Base-by-base conservation (phyloP, 2,329 filamentous ascomycete genomes). In the Phaeosphaeria sp. region DNA sequence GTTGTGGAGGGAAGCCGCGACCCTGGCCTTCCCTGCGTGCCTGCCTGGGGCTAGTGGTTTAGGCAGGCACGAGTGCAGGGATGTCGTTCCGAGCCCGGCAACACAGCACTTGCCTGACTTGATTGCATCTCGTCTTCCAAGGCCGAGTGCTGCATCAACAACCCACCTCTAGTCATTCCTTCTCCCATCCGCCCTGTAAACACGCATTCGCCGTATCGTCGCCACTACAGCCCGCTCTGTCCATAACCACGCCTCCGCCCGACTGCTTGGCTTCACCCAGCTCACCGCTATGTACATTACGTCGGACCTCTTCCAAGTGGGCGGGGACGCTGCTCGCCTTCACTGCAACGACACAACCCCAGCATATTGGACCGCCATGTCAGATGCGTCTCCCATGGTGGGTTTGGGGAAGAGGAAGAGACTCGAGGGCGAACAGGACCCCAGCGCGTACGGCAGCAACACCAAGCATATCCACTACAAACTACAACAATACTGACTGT, bases 281-380 rank as follows among this genome's bases (percentile, higher is more conserved):
- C 42, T 54, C 46, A 51, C 61, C 61, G 57, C 58, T 50, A 76
- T 77, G 74, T 77, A 75, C 55, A 77, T 77, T 52, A 77, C 74
- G 22, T 64, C 72, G n/a, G 69, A 74, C 27, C 69, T 77, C 17
- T 77, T 77, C 56, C 65, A 68, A 18, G 62, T 65, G 25, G 56
- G 68, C 21, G 62, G 66, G 27, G 58, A 62, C 20, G 50, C 59
- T 27, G 33, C 55, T 50, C 63, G 65, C 56, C 44, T 59, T 23
- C 56, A 55, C 43, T 41, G 51, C 3, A 52, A 60, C 33, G 55
- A 50, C 36, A 33, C 54, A 5, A 42, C 50, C 1, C 41, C 59
- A 33, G 60, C 53, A 11, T 50, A 54, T 25, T 65, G 66, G 62
- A 65, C 62, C 27, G 52, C 52, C 42, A 73, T 68, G 69, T 47